Conservation (phyloP, 805 yeast genomes). For the Saccharomycopsis microspora region DNA sequence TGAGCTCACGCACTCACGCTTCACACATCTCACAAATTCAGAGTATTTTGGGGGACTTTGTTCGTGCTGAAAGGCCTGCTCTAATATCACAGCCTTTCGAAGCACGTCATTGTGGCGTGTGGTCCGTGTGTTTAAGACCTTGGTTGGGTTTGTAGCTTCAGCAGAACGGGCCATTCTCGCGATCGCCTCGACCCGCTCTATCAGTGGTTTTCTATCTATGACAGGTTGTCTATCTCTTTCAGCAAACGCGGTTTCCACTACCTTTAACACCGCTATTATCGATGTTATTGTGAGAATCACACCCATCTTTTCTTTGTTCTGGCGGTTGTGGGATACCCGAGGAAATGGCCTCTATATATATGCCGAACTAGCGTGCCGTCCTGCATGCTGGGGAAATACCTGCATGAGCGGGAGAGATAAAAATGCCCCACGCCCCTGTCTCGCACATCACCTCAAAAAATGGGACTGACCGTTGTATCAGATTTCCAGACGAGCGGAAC, state of each 20-base stretch:
- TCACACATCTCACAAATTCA: conserved; percentile 1
- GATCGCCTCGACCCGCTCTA: background rate
- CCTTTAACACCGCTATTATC: conserved; percentile 7
- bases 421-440: no score
- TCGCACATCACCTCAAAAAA: no score
- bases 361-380: no score
- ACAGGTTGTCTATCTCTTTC: conserved; percentile 1
- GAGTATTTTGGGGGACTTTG: background rate
- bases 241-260: conserved; percentile 9
- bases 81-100: conserved; percentile 11
- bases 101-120: conserved; percentile 4
- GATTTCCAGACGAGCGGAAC: no score
- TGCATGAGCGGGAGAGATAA: no score
- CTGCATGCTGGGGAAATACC: no score
- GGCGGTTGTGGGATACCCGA: no score
- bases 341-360: no score
- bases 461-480: no score
- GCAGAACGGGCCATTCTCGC: background rate
- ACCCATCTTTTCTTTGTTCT: conserved; percentile 3
- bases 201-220: background rate
- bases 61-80: conserved; percentile 5
- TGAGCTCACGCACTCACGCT: conserved; percentile 1
- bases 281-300: conserved; percentile 9
- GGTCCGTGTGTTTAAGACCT: conserved; percentile 1
- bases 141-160: conserved; percentile 1